Percentiles rank a stretch among this genome's conserved stretches.
phyloP scores from a whole-genome alignment of 495 filamentous ascomycete genomes.

The Penicillium pancosmium region DNA sequence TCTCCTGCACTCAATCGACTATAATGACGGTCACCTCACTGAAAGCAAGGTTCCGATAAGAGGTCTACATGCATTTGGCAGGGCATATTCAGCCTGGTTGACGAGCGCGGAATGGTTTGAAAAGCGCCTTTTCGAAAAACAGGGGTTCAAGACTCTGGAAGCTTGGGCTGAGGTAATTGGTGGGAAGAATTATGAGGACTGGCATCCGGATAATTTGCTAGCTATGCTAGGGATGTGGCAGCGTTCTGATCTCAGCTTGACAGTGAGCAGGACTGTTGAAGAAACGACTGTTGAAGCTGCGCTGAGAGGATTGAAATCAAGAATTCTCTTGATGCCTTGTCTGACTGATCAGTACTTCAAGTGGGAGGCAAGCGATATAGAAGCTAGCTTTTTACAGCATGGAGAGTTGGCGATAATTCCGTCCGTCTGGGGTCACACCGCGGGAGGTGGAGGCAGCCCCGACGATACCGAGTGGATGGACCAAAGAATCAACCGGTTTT shows the following conservation, averaged over 20 bases:
- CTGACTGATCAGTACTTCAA: slow-evolving; percentile 69
- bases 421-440: slow-evolving; percentile 64
- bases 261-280: slow-evolving; percentile 38
- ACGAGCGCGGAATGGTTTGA: slow-evolving; percentile 68
- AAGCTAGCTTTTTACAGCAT: slow-evolving; percentile 43
- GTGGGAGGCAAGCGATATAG: slow-evolving; percentile 61
- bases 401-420: slow-evolving; percentile 55
- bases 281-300: slow-evolving; percentile 53
- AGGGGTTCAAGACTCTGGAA: slow-evolving; percentile 56
- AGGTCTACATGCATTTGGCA: slow-evolving; percentile 63
- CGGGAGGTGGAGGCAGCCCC: slow-evolving; percentile 54
- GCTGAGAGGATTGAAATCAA: slow-evolving; percentile 56
- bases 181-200: slow-evolving; percentile 33
- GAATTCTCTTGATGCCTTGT: slow-evolving; percentile 59
- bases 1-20: slow-evolving; percentile 39
- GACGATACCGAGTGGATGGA: slow-evolving; percentile 64
- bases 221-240: slow-evolving; percentile 70
- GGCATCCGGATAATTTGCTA: slow-evolving; percentile 63
- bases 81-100: slow-evolving; percentile 69
- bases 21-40: slow-evolving; percentile 41
- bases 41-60: slow-evolving; percentile 24
- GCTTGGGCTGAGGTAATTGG: slow-evolving; percentile 64
- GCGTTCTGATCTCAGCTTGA: slow-evolving; percentile 54
- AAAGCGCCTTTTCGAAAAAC: slow-evolving; percentile 55
- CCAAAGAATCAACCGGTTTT: slow-evolving; percentile 47